Base-by-base conservation (phyloP, 2,329 filamentous ascomycete species). In the Colletotrichum sp. region DNA sequence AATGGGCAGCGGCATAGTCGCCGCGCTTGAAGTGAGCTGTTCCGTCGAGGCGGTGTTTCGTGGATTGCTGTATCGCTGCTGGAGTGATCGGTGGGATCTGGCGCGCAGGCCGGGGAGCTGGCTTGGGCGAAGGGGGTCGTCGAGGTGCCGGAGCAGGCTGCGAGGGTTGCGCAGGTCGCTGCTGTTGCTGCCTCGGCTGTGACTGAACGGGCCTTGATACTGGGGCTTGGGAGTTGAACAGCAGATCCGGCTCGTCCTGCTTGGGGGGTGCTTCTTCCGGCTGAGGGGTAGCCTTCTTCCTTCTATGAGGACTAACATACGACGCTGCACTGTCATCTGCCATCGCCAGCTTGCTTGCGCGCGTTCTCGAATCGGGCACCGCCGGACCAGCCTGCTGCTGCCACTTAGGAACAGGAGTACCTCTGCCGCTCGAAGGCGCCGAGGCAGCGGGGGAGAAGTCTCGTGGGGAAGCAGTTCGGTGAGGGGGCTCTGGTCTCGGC, bases 1-100 rank as follows among this genome's bases (percentile, higher is more conserved):
- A 88, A 79, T 98, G 95, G 0, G 97, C 97, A 12, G 94, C 90
- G 21, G 94, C 93, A 82, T 95, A 99, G 82, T 99, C 97, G 38
- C 97, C 97, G 43, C 95, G 92, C 84, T 98, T 98, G 86, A 98
- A 98, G 76, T 97, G 94, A 67, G 94, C 93, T 12, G 95, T 95
- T 21, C 96, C 97, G 76, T 93, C 92, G 62, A 93, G 88, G 16
- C 97, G 93, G 78, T 97, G 91, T 61, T 91, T 89, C n/a, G 93
- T 93, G 12, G 95, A 98, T 6, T 91, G 91, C 76, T 93, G 90
- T 21, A 98, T 87, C 1, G 93, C 92, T 8, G 91, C 89, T 2
- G 92, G 85, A 6, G 94, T 92, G 15, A 97, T 86, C 2, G 88
- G 81, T 3, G 96, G 96, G 38, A 94, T 87, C 43, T 88, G 87